These are phyloP conservation scores for Spergularia marina DNA, from an alignment of 148 eudicot species.

Conservation along the genomic window DNA sequence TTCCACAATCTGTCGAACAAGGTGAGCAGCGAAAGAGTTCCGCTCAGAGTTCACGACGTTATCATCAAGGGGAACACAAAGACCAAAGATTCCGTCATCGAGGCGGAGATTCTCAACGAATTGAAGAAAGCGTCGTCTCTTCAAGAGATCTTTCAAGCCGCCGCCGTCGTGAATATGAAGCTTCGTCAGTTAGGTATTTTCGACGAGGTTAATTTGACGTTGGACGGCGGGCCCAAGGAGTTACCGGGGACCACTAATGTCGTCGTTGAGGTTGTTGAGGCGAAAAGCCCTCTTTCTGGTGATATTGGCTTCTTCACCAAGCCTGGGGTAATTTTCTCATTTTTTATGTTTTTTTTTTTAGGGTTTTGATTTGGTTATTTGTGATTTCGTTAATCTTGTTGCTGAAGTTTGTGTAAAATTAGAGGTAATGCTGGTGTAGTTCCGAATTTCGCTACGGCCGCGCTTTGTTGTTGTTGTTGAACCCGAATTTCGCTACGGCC, in stretches of 20 bases:
- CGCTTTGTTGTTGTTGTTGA: not conserved
- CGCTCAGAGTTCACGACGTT: conserved; percentile 70
- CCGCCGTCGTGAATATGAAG: conserved; percentile 42
- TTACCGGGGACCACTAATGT: conserved; percentile 73
- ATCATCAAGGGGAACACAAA: conserved; percentile 70
- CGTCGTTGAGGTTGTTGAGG: conserved; percentile 61
- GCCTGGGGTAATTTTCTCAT: conserved; percentile 61
- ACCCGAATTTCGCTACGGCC: too few relatives aligned
- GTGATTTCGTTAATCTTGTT: not conserved
- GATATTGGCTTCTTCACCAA: conserved; percentile 62
- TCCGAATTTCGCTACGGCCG: not conserved
- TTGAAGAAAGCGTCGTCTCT: conserved; percentile 47
- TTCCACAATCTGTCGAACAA: conserved; percentile 46
- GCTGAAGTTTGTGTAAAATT: not conserved
- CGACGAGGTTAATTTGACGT: conserved; percentile 59
- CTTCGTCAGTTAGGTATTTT: conserved; percentile 55
- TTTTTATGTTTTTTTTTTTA: not conserved
- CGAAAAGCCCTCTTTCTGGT: conserved; percentile 52
- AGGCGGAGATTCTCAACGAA: conserved; percentile 46
- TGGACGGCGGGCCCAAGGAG: conserved; percentile 81
- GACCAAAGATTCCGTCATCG: conserved; percentile 64
- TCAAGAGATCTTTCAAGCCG: conserved; percentile 71
- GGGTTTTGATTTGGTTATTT: not conserved
- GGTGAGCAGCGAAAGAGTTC: conserved; percentile 42
- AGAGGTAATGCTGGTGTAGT: not conserved